A percentile compares a stretch with the other conserved stretches of the same genome.
Conservation (phyloP, 2,329 filamentous ascomycete genomes). For the Pseudogymnoascus sp. region DNA sequence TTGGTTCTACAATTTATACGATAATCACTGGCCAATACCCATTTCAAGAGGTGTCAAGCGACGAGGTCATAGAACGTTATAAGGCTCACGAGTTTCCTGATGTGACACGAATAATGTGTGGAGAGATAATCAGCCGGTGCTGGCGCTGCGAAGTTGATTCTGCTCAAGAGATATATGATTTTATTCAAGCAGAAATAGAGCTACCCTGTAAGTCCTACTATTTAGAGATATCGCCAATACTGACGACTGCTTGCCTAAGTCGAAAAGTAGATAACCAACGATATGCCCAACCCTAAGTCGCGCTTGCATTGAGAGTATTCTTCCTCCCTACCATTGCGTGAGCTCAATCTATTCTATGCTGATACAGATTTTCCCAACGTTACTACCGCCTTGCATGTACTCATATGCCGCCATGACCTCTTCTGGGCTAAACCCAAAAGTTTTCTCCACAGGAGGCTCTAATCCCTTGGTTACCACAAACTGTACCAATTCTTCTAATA, state of each 20-base stretch:
- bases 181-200: no score
- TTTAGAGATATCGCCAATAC: no score
- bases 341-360: constrained; percentile 8
- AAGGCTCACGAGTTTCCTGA: constrained; percentile 25
- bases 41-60: constrained; percentile 25
- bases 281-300: no score
- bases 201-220: no score
- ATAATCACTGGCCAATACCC: constrained; percentile 29
- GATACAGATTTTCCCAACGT: constrained; percentile 33
- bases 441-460: constrained; percentile 29
- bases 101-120: constrained; percentile 22
- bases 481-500: constrained; percentile 29
- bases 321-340: no score
- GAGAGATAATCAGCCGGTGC: constrained; percentile 26
- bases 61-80: constrained; percentile 25
- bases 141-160: constrained; percentile 19
- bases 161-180: no score
- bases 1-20: constrained; percentile 31
- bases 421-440: constrained; percentile 27
- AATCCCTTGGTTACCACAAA: constrained; percentile 26
- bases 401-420: constrained; percentile 25
- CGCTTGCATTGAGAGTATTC: no score
- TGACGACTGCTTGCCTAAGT: no score
- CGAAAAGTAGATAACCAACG: no score
- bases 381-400: constrained; percentile 23